phyloP scores from a whole-genome alignment of 116 monocot genomes.

The Papilionanthe hybrid region DNA sequence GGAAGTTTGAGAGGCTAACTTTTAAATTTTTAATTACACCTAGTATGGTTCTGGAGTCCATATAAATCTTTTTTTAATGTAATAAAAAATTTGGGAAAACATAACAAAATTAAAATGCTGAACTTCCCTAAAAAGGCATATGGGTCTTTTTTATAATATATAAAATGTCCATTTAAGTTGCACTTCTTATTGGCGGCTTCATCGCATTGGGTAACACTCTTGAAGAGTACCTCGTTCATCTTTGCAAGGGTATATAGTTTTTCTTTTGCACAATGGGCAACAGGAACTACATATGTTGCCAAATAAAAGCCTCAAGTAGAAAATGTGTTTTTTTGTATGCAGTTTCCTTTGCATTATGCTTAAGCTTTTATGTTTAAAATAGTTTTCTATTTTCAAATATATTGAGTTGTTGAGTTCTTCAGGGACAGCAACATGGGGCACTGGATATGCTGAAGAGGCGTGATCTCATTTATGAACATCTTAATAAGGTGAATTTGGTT shows the following conservation, averaged over 20 bases:
- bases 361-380: background rate
- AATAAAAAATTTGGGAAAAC: too few species aligned
- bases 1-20: too few species aligned
- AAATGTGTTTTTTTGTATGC: background rate
- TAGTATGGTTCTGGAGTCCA: too few species aligned
- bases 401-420: background rate
- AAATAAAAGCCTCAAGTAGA: background rate
- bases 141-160: too few species aligned
- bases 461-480: slow-evolving; percentile 39
- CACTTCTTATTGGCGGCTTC: background rate
- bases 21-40: too few species aligned
- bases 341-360: background rate
- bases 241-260: background rate
- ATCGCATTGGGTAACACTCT: background rate
- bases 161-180: background rate
- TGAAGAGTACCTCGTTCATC: background rate
- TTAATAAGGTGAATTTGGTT: slow-evolving; percentile 42
- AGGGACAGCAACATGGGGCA: slow-evolving; percentile 44
- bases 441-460: slow-evolving; percentile 46
- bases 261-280: background rate
- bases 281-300: background rate
- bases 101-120: too few species aligned
- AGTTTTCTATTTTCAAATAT: background rate
- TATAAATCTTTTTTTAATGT: too few species aligned
- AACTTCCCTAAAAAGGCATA: too few species aligned